A percentile compares a stretch with the other conserved stretches of the same genome.
phyloP scores from a whole-genome alignment of 2,329 filamentous ascomycete genomes.

The Colletotrichum simmondsii region DNA sequence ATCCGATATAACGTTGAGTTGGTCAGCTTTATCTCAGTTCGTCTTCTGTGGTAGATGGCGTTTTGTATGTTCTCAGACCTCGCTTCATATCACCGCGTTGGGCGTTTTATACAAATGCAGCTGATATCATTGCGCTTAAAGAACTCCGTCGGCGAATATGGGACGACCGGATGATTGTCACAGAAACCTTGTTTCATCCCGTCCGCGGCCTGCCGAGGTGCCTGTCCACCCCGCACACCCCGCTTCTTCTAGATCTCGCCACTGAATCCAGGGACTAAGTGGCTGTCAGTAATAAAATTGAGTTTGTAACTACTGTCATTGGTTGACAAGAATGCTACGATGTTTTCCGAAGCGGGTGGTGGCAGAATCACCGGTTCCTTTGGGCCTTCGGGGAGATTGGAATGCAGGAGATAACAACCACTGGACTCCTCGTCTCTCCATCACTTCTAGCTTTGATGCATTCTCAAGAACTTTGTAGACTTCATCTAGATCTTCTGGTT shows the following conservation, averaged over 20 bases:
- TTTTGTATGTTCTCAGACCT: not conserved
- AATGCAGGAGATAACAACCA: too few relatives aligned
- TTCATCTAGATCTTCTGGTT: too few relatives aligned
- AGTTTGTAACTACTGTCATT: too few relatives aligned
- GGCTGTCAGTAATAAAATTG: not conserved
- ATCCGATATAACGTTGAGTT: not conserved
- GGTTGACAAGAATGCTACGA: too few relatives aligned
- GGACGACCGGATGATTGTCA: not conserved
- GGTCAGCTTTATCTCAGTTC: not conserved
- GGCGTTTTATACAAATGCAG: not conserved
- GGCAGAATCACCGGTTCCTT: too few relatives aligned
- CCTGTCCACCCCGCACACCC: not conserved
- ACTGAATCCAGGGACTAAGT: not conserved
- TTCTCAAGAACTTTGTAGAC: too few relatives aligned
- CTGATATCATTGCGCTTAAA: not conserved
- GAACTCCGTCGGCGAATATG: not conserved
- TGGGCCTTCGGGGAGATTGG: too few relatives aligned
- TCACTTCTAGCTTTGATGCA: too few relatives aligned
- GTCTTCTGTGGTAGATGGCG: not conserved
- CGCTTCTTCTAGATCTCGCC: not conserved
- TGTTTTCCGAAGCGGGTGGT: too few relatives aligned
- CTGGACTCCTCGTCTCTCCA: too few relatives aligned
- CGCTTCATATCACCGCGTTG: not conserved
- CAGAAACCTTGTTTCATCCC: not conserved
- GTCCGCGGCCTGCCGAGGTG: not conserved